Evolutionary conservation across 306 rosid genomes (phyloP).

Genomic region (Quercus variabilis): DNA sequence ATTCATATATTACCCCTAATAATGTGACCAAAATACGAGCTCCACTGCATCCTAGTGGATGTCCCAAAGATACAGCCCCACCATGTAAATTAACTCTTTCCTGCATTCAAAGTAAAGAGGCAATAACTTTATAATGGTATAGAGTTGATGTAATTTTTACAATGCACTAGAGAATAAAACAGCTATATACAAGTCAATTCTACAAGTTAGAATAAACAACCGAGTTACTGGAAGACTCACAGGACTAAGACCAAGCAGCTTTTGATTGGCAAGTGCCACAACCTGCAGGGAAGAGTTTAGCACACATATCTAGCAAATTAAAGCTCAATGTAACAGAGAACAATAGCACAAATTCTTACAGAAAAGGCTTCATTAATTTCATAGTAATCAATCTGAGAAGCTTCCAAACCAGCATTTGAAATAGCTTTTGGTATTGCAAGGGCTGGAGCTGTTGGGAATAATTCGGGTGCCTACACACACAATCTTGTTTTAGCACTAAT

Average conservation of each 20-base stretch:
- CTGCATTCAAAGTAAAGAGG: conserved; percentile 45
- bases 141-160: not conserved
- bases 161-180: not conserved
- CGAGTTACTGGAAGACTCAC: conserved; percentile 50
- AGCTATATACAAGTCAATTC: not conserved
- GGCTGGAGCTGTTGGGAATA: conserved; percentile 85
- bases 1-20: conserved; percentile 62
- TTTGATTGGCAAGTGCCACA: conserved; percentile 88
- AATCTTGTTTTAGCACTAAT: conserved; percentile 27
- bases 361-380: conserved; percentile 98
- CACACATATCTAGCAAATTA: not conserved
- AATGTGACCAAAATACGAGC: conserved; percentile 91
- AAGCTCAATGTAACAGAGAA: not conserved
- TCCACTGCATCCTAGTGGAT: conserved; percentile 95
- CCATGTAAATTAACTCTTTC: conserved; percentile 78
- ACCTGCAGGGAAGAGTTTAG: conserved; percentile 48
- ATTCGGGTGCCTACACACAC: conserved; percentile 74
- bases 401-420: conserved; percentile 74
- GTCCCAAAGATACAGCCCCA: conserved; percentile 95
- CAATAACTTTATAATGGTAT: conserved; percentile 12
- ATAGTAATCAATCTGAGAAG: conserved; percentile 81
- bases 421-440: conserved; percentile 87
- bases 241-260: conserved; percentile 79
- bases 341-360: conserved; percentile 36
- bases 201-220: not conserved